These are phyloP conservation scores for Colletotrichum eremochloae DNA, from an alignment of 2,329 filamentous ascomycete species.

Conservation along the genomic window DNA sequence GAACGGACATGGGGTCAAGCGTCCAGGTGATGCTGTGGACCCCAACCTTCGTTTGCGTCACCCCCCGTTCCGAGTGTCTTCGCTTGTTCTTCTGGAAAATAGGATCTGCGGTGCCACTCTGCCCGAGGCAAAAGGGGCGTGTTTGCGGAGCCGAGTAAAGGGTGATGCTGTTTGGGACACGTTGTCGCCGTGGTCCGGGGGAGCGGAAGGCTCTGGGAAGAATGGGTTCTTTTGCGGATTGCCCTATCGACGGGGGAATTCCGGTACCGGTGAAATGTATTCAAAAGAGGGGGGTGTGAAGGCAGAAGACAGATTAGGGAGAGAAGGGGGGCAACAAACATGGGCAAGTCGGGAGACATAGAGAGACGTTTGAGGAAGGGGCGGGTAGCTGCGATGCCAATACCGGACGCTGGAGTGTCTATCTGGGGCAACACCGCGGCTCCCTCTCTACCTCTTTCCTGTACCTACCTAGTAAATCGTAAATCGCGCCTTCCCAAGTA, in stretches of 20 bases:
- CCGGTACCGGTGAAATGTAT: background rate
- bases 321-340: slow-evolving; percentile 2
- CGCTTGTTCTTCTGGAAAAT: slow-evolving; percentile 43
- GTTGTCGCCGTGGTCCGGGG: slow-evolving; percentile 33
- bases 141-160: slow-evolving; percentile 35
- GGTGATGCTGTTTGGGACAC: slow-evolving; percentile 34
- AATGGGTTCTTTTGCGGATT: slow-evolving; percentile 23
- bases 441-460: background rate
- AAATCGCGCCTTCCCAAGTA: background rate
- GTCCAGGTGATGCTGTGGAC: slow-evolving; percentile 11
- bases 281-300: background rate
- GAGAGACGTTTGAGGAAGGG: background rate
- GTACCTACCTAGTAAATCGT: background rate
- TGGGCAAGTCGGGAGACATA: background rate
- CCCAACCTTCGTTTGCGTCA: slow-evolving; percentile 35
- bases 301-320: slow-evolving; percentile 8
- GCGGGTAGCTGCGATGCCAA: background rate
- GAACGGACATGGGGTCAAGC: slow-evolving; percentile 1
- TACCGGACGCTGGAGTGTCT: background rate
- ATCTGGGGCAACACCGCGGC: no score
- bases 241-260: slow-evolving; percentile 10
- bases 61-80: slow-evolving; percentile 32
- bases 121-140: slow-evolving; percentile 24
- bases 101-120: slow-evolving; percentile 42
- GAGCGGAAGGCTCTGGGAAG: slow-evolving; percentile 21